phyloP scores from a whole-genome alignment of 2,329 filamentous ascomycete species.

The Lasiodiplodia gonubiensis region DNA sequence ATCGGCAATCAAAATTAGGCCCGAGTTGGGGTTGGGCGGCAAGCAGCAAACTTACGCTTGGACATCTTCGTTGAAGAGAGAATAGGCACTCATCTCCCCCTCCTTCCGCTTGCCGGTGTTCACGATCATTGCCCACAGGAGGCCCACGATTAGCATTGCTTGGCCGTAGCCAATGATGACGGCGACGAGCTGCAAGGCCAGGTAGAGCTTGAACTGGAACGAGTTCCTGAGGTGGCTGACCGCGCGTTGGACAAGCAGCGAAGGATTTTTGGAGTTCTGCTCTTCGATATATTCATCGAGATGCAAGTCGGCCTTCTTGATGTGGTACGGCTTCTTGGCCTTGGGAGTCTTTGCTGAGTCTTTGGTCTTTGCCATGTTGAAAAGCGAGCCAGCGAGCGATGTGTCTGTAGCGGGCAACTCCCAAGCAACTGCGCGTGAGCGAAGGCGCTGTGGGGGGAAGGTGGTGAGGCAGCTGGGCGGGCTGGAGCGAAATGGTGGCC shows the following conservation, averaged over 20 bases:
- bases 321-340: conserved; percentile 40
- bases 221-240: conserved; percentile 34
- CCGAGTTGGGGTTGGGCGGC: conserved; percentile 3
- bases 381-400: not conserved
- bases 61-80: conserved; percentile 39
- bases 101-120: conserved; percentile 39
- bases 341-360: conserved; percentile 27
- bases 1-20: conserved; percentile 20
- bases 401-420: not conserved
- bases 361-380: conserved; percentile 18
- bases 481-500: conserved; percentile 17
- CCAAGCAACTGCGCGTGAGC: too few species aligned
- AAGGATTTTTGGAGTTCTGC: conserved; percentile 34
- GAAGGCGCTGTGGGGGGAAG: not conserved
- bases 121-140: conserved; percentile 42
- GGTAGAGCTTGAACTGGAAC: conserved; percentile 39
- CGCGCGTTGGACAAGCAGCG: conserved; percentile 35
- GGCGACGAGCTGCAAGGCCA: conserved; percentile 36
- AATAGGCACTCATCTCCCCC: conserved; percentile 41
- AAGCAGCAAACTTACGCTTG: conserved; percentile 33
- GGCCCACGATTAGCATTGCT: conserved; percentile 38
- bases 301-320: conserved; percentile 39
- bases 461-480: not conserved
- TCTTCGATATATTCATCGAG: conserved; percentile 41
- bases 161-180: conserved; percentile 37